Percentiles rank a stretch among this genome's conserved stretches.
phyloP scores from a whole-genome alignment of 2,329 filamentous ascomycete genomes.

The Monosporascus sp. region DNA sequence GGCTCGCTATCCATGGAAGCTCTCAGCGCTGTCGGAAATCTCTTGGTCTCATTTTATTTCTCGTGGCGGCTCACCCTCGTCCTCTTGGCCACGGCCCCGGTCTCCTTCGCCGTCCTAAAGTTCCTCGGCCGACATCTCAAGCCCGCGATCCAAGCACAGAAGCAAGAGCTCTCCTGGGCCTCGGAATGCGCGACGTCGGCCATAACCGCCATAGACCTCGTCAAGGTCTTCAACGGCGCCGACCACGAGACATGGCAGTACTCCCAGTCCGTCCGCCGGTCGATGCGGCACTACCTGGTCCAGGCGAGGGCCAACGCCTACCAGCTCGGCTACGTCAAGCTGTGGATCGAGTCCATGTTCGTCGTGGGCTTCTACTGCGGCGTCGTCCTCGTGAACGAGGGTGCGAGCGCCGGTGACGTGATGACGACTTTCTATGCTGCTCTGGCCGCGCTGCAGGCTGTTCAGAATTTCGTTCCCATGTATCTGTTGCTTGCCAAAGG shows the following conservation, averaged over 20 bases:
- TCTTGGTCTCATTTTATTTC: conserved; percentile 69
- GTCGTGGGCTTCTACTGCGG: conserved; percentile 90
- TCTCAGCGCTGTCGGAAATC: conserved; percentile 59
- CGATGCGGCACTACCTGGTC: conserved; percentile 58
- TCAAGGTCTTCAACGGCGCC: conserved; percentile 81
- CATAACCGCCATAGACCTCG: conserved; percentile 71
- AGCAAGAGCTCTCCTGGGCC: conserved; percentile 60
- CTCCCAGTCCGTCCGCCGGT: conserved; percentile 46
- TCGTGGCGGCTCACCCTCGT: conserved; percentile 84
- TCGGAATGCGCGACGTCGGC: conserved; percentile 68
- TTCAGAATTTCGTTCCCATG: conserved; percentile 71
- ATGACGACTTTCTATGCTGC: conserved; percentile 84
- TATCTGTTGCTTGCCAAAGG: conserved; percentile 76
- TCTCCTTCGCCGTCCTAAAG: conserved; percentile 57
- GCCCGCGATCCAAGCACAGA: conserved; percentile 64
- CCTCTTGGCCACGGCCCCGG: conserved; percentile 66
- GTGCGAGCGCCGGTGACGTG: conserved; percentile 60
- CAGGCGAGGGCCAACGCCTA: conserved; percentile 66
- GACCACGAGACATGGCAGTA: conserved; percentile 67
- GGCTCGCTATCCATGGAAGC: conserved; percentile 63
- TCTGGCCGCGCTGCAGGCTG: conserved; percentile 68
- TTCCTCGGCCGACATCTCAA: conserved; percentile 59
- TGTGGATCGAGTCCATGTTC: conserved; percentile 75
- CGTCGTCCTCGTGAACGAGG: conserved; percentile 59
- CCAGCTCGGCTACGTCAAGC: conserved; percentile 68